A percentile compares a stretch with the other conserved stretches of the same genome.
phyloP scores from a whole-genome alignment of 2,329 filamentous ascomycete species.

The Sclerotiophoma versabilis region DNA sequence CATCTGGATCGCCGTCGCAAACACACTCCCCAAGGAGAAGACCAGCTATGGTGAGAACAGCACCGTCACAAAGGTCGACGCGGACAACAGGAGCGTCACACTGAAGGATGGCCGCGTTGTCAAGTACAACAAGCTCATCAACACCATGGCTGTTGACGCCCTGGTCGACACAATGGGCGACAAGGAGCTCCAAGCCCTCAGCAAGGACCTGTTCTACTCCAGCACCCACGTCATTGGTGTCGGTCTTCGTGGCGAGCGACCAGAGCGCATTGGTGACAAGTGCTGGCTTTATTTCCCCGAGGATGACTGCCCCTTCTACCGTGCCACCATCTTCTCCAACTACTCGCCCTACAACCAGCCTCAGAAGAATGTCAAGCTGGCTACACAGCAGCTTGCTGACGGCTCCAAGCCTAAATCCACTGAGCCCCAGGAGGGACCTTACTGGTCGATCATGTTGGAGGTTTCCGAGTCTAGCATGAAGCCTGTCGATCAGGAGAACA shows the following conservation, averaged over 20 bases:
- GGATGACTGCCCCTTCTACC: slow-evolving; percentile 98
- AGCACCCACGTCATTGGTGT: slow-evolving; percentile 97
- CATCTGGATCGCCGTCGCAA: slow-evolving; percentile 97
- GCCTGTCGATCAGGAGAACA: slow-evolving; percentile 83
- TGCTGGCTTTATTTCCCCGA: slow-evolving; percentile 99
- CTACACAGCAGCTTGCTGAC: slow-evolving; percentile 84
- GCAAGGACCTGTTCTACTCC: slow-evolving; percentile 95
- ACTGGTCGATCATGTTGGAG: slow-evolving; percentile 99
- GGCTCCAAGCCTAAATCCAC: slow-evolving; percentile 79
- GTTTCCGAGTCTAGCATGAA: slow-evolving; percentile 96
- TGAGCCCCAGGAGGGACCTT: slow-evolving; percentile 84
- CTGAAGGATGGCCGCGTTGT: slow-evolving; percentile 86
- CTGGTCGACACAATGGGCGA: slow-evolving; percentile 88
- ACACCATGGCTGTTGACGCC: slow-evolving; percentile 93
- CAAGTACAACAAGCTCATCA: slow-evolving; percentile 90
- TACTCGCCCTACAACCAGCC: slow-evolving; percentile 99
- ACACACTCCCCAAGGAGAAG: slow-evolving; percentile 91
- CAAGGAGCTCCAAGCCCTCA: slow-evolving; percentile 79
- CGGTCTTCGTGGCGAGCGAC: slow-evolving; percentile 87
- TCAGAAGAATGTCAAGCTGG: slow-evolving; percentile 78
- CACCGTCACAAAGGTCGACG: slow-evolving; percentile 85
- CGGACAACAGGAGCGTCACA: slow-evolving; percentile 80
- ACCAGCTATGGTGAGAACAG: slow-evolving; percentile 87
- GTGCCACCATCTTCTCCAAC: slow-evolving; percentile 99
- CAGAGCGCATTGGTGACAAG: slow-evolving; percentile 97